A percentile compares a stretch with the other conserved stretches of the same genome.
Evolutionary conservation across 257 asterid species (phyloP).

Genomic region (Penstemon newberryi): DNA sequence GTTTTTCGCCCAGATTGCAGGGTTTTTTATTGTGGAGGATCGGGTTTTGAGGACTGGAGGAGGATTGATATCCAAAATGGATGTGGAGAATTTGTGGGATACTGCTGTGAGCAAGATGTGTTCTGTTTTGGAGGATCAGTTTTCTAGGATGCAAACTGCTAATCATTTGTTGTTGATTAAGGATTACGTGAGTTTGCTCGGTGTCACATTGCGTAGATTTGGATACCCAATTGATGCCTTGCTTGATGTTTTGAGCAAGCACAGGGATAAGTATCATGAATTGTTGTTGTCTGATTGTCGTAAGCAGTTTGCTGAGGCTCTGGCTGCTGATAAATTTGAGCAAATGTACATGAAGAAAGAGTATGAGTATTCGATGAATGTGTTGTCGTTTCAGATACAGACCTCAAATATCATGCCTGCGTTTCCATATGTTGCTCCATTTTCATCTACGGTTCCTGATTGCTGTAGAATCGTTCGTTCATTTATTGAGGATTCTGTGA

Average conservation of each 20-base stretch:
- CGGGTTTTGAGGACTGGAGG: conserved; percentile 92
- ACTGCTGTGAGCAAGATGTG: conserved; percentile 97
- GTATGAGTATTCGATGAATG: conserved; percentile 90
- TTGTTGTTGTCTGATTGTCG: conserved; percentile 85
- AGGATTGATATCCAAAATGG: conserved; percentile 74
- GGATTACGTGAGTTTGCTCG: conserved; percentile 95
- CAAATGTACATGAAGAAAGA: conserved; percentile 99
- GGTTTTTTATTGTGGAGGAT: conserved; percentile 93
- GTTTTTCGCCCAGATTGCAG: conserved; percentile 96
- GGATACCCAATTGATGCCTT: conserved; percentile 90
- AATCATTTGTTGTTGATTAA: conserved; percentile 92
- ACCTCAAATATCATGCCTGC: conserved; percentile 95
- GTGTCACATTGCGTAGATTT: conserved; percentile 83
- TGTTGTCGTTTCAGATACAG: conserved; percentile 88
- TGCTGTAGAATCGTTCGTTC: conserved; percentile 96
- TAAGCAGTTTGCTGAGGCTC: conserved; percentile 82
- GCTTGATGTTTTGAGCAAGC: conserved; percentile 92
- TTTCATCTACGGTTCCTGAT: conserved; percentile 92
- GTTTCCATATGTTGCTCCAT: conserved; percentile 90
- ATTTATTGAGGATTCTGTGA: conserved; percentile 88
- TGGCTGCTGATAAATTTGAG: conserved; percentile 88
- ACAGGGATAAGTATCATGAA: conserved; percentile 94
- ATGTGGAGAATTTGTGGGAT: conserved; percentile 96
- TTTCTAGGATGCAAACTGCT: conserved; percentile 97
- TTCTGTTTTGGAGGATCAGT: conserved; percentile 94